Conservation (phyloP, 2,329 filamentous ascomycete genomes). For the Sodiomyces alkalinus region DNA sequence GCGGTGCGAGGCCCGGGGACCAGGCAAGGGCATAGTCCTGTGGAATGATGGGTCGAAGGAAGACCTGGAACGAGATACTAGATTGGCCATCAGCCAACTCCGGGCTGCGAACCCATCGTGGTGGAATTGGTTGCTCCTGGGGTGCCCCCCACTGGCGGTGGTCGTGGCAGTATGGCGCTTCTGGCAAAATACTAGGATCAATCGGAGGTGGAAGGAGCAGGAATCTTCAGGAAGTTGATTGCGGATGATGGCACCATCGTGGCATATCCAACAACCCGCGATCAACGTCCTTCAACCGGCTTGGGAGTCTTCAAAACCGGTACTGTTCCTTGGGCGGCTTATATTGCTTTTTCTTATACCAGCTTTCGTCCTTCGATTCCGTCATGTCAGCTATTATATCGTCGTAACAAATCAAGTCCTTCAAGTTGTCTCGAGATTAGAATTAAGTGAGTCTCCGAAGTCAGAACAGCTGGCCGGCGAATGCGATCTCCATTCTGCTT, state of each 20-base stretch:
- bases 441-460: too few relatives aligned
- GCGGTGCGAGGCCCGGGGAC: conserved; percentile 50
- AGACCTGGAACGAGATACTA: conserved; percentile 53
- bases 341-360: not conserved
- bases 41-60: conserved; percentile 76
- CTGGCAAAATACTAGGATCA: conserved; percentile 55
- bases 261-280: too few relatives aligned
- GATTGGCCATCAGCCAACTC: conserved; percentile 48
- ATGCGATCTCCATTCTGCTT: too few relatives aligned
- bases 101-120: conserved; percentile 52
- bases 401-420: too few relatives aligned
- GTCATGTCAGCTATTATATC: too few relatives aligned
- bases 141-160: conserved; percentile 62
- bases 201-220: conserved; percentile 52
- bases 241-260: too few relatives aligned
- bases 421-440: too few relatives aligned
- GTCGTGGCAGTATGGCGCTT: conserved; percentile 55
- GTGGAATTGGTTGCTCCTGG: conserved; percentile 63
- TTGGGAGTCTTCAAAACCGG: not conserved
- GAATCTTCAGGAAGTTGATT: too few relatives aligned
- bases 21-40: conserved; percentile 59
- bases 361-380: not conserved
- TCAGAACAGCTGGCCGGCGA: too few relatives aligned
- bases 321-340: not conserved
- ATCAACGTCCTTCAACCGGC: too few relatives aligned